Base-by-base conservation (phyloP, 768 basidiomycete genomes). In the Tulasnella sp. region DNA sequence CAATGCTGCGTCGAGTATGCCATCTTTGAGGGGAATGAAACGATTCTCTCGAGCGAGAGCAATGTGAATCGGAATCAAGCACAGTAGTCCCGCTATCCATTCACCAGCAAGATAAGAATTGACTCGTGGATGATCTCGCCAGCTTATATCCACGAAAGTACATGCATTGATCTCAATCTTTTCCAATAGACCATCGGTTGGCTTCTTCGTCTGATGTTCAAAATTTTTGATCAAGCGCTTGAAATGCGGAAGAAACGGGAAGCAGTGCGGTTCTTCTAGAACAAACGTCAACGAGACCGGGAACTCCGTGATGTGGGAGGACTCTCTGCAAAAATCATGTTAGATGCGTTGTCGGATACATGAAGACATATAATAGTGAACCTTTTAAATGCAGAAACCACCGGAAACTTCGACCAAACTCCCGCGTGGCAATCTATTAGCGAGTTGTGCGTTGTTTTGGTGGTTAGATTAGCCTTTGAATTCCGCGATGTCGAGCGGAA, bases 41-140 rank as follows among this genome's bases (percentile, higher is more conserved):
- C 75, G 65, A 56, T 80, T 80, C 45, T 79, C 77, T 10, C 67
- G 66, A 3, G 75, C 72, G 25, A 81, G 58, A 0, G 78, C 79
- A 27, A 80, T 67, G 32, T 80, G 78, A 25, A 81, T 80, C 0
- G 79, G 78, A 37, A 80, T 78, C 22, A 80, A 64, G 51, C 79
- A 80, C 1, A 80, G 55, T 9, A 79, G 59, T 15, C 77, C 73
- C 0, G 74, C 75, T 0, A 80, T 60, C 78, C 79, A 80, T 59
- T 80, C 77, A 31, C 79, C 78, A 0, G 67, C 66, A 13, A 65
- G 64, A 53, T 72, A 73, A 65, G 4, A 35, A 48, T 55, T 15
- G 33, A 46, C 22, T 49, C 55, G 16, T 58, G 50, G 16, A 5
- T 7, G 32, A 13, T 7, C 45, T 46, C 35, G 20, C 39, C 31